Evolutionary conservation across 306 rosid species (phyloP).

Genomic region (Elaeagnus macrophylla): DNA sequence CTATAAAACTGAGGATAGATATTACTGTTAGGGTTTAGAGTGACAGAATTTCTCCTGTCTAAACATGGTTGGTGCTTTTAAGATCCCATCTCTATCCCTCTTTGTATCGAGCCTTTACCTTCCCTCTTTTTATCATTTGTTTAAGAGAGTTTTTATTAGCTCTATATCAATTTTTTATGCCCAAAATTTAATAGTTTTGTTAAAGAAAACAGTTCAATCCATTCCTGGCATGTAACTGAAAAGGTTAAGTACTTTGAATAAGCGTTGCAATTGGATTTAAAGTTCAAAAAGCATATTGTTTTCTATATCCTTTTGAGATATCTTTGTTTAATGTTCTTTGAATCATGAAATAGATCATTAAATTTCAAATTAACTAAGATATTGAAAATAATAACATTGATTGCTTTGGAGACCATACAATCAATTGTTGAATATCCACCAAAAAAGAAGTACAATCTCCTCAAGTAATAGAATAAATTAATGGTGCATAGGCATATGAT

Average conservation of each 20-base stretch:
- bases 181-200: conserved; percentile 18
- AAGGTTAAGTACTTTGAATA: conserved; percentile 3
- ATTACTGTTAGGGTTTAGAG: conserved; percentile 52
- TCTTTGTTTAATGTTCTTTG: conserved; percentile 17
- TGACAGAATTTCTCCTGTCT: conserved; percentile 43
- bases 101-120: conserved; percentile 4
- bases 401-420: no score
- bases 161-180: conserved; percentile 3
- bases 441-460: no score
- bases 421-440: no score
- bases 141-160: conserved; percentile 19
- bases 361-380: no score
- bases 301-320: neutral
- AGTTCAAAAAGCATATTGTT: no score
- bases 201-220: conserved; percentile 16
- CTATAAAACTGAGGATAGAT: conserved; percentile 22
- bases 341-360: conserved; percentile 1
- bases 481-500: no score
- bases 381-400: no score
- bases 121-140: conserved; percentile 6
- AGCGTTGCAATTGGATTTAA: neutral
- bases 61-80: conserved; percentile 50
- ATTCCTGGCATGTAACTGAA: conserved; percentile 10
- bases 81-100: conserved; percentile 33
- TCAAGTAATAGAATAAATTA: no score